A percentile compares a stretch with the other conserved stretches of the same genome.
phyloP scores from a whole-genome alignment of 2,329 filamentous ascomycete genomes.

The Fusarium sp. region DNA sequence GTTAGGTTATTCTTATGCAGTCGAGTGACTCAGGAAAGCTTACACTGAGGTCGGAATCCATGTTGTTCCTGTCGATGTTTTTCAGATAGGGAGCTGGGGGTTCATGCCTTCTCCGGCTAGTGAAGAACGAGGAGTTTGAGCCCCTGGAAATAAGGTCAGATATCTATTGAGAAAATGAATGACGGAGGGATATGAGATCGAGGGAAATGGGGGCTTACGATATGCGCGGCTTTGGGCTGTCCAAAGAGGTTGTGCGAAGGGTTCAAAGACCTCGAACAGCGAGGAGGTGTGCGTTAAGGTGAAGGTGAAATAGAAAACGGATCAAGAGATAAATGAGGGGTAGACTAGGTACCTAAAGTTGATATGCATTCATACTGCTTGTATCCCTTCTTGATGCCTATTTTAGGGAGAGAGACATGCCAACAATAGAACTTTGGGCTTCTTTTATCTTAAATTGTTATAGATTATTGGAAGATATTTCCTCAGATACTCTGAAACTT shows the following conservation, averaged over 20 bases:
- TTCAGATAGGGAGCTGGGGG: neutral
- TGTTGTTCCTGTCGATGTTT: too few relatives aligned
- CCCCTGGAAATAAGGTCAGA: fast-evolving
- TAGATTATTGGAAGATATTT: too few relatives aligned
- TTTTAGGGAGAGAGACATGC: too few relatives aligned
- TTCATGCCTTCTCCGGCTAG: neutral
- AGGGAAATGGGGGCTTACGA: neutral
- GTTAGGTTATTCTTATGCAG: neutral
- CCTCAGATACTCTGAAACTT: too few relatives aligned
- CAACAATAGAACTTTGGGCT: too few relatives aligned
- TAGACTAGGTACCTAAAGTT: neutral
- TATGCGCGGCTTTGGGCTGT: neutral
- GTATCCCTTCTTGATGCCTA: too few relatives aligned
- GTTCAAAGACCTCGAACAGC: neutral
- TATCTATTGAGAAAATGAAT: neutral
- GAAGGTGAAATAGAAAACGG: neutral
- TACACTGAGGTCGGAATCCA: neutral
- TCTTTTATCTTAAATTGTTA: too few relatives aligned
- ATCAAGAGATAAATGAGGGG: neutral
- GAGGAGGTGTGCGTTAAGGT: neutral
- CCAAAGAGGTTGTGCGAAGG: neutral
- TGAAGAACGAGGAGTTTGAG: neutral
- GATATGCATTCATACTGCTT: neutral
- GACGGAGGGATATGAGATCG: neutral
- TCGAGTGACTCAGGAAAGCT: neutral